Evolutionary conservation across 1,284 basidiomycete genomes (phyloP).

Genomic region (Lignosus rhinocerotis): DNA sequence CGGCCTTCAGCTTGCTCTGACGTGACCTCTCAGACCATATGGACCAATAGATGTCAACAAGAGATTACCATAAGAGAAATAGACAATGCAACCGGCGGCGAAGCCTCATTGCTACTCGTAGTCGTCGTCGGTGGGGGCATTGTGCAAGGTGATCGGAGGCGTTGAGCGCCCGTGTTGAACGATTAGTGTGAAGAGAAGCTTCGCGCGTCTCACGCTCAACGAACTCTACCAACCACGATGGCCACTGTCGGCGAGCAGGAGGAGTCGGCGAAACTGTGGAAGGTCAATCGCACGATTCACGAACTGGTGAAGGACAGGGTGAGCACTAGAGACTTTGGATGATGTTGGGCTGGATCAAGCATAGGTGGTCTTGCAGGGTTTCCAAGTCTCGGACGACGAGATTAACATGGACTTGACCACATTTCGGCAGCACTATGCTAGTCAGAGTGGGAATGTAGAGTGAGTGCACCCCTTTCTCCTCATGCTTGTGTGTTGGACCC

Average conservation of each 20-base stretch:
- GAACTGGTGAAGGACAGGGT: constrained; percentile 95
- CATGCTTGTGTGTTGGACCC: background rate
- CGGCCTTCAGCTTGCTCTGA: constrained; percentile 79
- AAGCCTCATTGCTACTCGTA: constrained; percentile 19
- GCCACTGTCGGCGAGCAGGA: constrained; percentile 63
- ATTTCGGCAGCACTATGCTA: constrained; percentile 72
- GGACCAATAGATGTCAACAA: background rate
- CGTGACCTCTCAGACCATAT: background rate
- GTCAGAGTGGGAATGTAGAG: constrained; percentile 66
- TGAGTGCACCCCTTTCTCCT: constrained; percentile 33
- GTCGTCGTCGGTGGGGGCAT: constrained; percentile 27
- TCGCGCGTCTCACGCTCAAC: constrained; percentile 27
- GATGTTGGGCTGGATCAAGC: background rate
- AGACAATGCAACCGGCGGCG: constrained; percentile 27
- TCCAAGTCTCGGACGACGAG: constrained; percentile 89
- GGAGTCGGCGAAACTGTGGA: constrained; percentile 87
- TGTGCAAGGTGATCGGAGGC: constrained; percentile 16
- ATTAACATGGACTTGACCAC: constrained; percentile 80
- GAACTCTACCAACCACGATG: constrained; percentile 14
- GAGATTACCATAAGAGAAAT: constrained; percentile 34
- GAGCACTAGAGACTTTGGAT: constrained; percentile 30
- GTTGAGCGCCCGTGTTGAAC: constrained; percentile 14
- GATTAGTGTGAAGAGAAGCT: constrained; percentile 27
- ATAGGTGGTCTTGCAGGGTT: constrained; percentile 59
- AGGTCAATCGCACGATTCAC: constrained; percentile 95